Percentiles rank a stretch among this genome's conserved stretches.
Evolutionary conservation across 805 yeast genomes (phyloP).

Genomic region (Zygosaccharomyces pseudorouxii): DNA sequence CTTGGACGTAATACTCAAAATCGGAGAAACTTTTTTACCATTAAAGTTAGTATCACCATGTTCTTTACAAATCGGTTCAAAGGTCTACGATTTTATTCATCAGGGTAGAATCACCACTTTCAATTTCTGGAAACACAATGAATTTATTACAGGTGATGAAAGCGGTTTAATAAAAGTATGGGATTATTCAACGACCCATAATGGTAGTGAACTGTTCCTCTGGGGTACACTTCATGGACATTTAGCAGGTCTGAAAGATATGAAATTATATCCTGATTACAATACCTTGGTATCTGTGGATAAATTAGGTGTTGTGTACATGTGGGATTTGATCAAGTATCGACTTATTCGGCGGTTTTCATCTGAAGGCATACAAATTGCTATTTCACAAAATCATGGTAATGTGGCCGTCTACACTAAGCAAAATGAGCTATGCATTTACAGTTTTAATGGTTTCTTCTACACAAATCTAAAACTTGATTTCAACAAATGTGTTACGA

Average conservation of each 20-base stretch:
- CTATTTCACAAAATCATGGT: slow-evolving; percentile 55
- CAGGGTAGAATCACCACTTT: slow-evolving; percentile 30
- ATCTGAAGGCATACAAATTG: slow-evolving; percentile 30
- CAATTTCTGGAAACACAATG: slow-evolving; percentile 23
- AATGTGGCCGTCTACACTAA: slow-evolving; percentile 39
- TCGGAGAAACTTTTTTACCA: slow-evolving; percentile 1
- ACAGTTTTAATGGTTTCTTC: slow-evolving; percentile 51
- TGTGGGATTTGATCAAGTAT: slow-evolving; percentile 62
- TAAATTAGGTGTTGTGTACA: slow-evolving; percentile 45
- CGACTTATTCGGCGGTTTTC: slow-evolving; percentile 43
- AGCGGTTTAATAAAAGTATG: slow-evolving; percentile 62
- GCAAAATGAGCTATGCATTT: slow-evolving; percentile 27
- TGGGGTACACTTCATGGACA: slow-evolving; percentile 54
- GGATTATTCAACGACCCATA: slow-evolving; percentile 31
- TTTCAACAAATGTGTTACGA: slow-evolving; percentile 22
- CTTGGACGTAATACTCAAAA: slow-evolving; percentile 10
- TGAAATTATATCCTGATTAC: slow-evolving; percentile 49
- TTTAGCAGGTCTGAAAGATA: slow-evolving; percentile 40
- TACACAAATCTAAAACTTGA: slow-evolving; percentile 29
- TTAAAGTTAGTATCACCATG: slow-evolving; percentile 5
- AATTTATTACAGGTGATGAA: slow-evolving; percentile 39
- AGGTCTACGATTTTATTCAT: slow-evolving; percentile 33
- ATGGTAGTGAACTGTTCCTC: slow-evolving; percentile 24
- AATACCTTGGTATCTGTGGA: slow-evolving; percentile 55
- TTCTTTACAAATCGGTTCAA: slow-evolving; percentile 9